These are phyloP conservation scores for Phlebiopsis flavidoalba DNA, from an alignment of 768 basidiomycete species.

Conservation along the genomic window DNA sequence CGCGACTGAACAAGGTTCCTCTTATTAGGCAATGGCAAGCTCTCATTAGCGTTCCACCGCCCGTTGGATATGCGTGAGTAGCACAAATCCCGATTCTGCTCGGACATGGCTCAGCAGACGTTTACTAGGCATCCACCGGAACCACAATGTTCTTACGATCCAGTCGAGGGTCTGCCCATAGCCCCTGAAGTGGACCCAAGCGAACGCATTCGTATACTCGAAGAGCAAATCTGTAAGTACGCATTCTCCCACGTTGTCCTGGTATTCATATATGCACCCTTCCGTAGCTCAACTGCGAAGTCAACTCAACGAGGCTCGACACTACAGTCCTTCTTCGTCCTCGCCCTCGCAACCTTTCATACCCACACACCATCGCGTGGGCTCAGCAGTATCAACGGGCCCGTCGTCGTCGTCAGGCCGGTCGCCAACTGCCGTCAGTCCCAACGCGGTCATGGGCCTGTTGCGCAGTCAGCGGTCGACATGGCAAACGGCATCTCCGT, in stretches of 20 bases:
- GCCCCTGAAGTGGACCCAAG: constrained; percentile 75
- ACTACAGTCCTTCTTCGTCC: constrained; percentile 30
- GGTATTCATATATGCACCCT: neutral
- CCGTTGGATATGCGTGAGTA: constrained; percentile 77
- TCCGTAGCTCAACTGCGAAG: constrained; percentile 55
- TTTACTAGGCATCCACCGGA: constrained; percentile 64
- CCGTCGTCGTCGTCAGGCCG: constrained; percentile 7
- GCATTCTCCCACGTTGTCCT: neutral
- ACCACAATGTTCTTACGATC: constrained; percentile 83
- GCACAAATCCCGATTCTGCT: neutral
- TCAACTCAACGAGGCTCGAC: constrained; percentile 51
- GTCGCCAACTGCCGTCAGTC: constrained; percentile 18
- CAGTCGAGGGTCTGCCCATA: constrained; percentile 74
- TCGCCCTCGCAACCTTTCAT: constrained; percentile 28
- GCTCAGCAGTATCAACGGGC: constrained; percentile 1
- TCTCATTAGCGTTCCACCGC: constrained; percentile 77
- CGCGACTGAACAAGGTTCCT: neutral
- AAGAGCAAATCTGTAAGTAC: constrained; percentile 67
- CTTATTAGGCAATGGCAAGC: constrained; percentile 72
- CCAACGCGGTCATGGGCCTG: constrained; percentile 17
- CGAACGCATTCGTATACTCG: constrained; percentile 71
- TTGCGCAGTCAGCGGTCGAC: constrained; percentile 24
- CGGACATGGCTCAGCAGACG: neutral
- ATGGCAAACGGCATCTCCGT: constrained; percentile 16
- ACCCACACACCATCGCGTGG: constrained; percentile 7